Base-by-base conservation (phyloP, 148 eudicot genomes). In the Rhododendron kiyosumense region DNA sequence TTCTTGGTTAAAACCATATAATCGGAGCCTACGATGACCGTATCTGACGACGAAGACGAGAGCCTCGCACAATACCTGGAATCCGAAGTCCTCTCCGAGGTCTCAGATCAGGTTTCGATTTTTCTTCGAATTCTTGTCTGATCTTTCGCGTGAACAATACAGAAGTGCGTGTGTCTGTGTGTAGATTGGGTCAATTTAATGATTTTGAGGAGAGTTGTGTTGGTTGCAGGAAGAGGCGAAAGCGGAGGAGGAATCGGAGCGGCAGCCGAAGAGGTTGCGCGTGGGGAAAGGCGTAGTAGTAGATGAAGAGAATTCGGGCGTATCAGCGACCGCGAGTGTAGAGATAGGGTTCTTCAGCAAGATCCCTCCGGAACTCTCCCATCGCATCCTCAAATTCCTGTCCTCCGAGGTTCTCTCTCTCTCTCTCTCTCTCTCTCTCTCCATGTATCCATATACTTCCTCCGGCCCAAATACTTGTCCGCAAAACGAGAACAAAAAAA, bases 281-380 rank as follows among this genome's bases (percentile, higher is more conserved):
- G 38, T 85, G 45, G 96, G 88, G 79, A 88, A 84, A 63, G 92
- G 84, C 61, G 79, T 63, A 63, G 26, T 78, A 18, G 61, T 76
- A 24, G 81, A 73, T 36, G 90, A 90, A 45, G 87, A 75, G 32
- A 38, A 75, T 45, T 57, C 85, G 17, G 85, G 65, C 26, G 38
- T 36, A 69, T 67, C 84, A 73, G 86, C 73, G 52, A 61, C 67
- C 11, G 85, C 36, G 87, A 89, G 91, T 87, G 91, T 94, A 45
- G 96, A 94, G 13, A 91, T 88, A 48, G 98, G 98, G 57, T 78
- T 92, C 49, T 90, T 95, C 81, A 90, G 96, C 90, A 91, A 92
- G 88, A 88, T 97, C 36, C 99, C 98, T 75, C 94, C 98, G 30
- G 99, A 97, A 88, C 92, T 97, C 83, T 93, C 93, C 79, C 92